Conservation (phyloP, 2,329 filamentous ascomycete genomes). For the Zasmidium cellare region DNA sequence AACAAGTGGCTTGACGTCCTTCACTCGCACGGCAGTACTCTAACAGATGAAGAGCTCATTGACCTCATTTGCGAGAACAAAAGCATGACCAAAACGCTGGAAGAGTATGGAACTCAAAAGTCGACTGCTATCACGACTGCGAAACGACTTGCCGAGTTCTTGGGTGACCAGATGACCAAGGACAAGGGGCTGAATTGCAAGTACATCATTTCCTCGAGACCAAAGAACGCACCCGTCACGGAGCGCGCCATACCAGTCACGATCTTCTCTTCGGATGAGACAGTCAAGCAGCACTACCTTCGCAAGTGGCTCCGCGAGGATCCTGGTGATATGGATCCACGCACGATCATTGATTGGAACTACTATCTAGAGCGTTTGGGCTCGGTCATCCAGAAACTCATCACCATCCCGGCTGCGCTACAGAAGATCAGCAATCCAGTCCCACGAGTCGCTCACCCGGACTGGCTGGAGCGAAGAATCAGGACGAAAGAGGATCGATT, state of each 20-base stretch:
- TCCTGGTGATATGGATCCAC: conserved; percentile 83
- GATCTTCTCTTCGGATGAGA: conserved; percentile 92
- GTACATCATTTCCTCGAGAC: conserved; percentile 91
- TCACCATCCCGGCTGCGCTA: conserved; percentile 94
- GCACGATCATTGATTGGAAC: conserved; percentile 89
- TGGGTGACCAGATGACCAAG: conserved; percentile 98
- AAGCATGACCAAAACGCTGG: conserved; percentile 94
- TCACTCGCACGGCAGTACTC: conserved; percentile 79
- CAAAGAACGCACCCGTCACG: conserved; percentile 86
- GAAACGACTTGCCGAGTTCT: conserved; percentile 88
- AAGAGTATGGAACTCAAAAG: conserved; percentile 94
- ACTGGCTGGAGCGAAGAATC: conserved; percentile 93
- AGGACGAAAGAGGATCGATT: conserved; percentile 94
- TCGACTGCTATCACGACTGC: conserved; percentile 99
- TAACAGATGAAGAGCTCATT: conserved; percentile 96
- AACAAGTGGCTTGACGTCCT: conserved; percentile 97
- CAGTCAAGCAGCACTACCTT: conserved; percentile 83
- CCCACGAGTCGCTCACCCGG: conserved; percentile 87
- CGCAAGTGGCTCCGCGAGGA: conserved; percentile 96
- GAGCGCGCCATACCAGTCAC: conserved; percentile 92
- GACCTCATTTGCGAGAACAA: conserved; percentile 99
- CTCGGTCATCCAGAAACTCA: conserved; percentile 97
- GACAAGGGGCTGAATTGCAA: conserved; percentile 99
- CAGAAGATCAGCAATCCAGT: conserved; percentile 96
- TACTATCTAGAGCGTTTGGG: conserved; percentile 96